phyloP scores from a whole-genome alignment of 805 yeast genomes.

The Ogataea sp. region DNA sequence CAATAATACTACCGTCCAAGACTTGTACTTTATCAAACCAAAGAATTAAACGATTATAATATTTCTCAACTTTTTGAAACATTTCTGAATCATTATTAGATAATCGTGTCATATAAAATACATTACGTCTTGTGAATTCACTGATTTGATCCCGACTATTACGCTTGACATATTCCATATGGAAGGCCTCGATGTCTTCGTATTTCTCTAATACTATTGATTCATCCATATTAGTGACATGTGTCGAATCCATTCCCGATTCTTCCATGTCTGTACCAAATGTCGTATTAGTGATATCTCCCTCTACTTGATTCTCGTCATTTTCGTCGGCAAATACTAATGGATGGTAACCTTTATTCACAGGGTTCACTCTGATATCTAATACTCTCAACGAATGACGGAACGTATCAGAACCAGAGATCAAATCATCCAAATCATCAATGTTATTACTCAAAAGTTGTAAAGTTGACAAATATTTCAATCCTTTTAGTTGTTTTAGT shows the following conservation, averaged over 20 bases:
- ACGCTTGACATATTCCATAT: conserved; percentile 36
- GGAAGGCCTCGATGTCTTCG: conserved; percentile 46
- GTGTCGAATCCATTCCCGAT: no score
- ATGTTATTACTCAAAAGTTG: conserved; percentile 39
- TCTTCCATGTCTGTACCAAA: no score
- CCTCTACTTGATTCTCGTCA: background rate
- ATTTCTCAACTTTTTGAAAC: conserved; percentile 3
- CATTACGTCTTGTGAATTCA: conserved; percentile 34
- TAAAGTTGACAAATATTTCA: conserved; percentile 30
- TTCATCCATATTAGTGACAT: conserved; percentile 14
- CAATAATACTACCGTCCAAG: conserved; percentile 20
- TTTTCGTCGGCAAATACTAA: conserved; percentile 29
- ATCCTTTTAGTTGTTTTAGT: conserved; percentile 26
- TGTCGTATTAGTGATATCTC: conserved; percentile 4
- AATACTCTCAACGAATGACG: conserved; percentile 29
- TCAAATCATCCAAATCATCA: conserved; percentile 24
- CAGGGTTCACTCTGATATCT: conserved; percentile 43
- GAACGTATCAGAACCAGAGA: conserved; percentile 20
- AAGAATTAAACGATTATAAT: conserved; percentile 14
- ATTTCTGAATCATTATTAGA: conserved; percentile 1
- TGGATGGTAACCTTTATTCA: conserved; percentile 40
- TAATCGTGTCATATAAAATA: conserved; percentile 5
- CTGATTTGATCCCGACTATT: conserved; percentile 23
- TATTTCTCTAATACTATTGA: conserved; percentile 31
- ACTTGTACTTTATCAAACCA: conserved; percentile 20